Conservation (phyloP, 495 filamentous ascomycete genomes). For the Penicillium lividum region DNA sequence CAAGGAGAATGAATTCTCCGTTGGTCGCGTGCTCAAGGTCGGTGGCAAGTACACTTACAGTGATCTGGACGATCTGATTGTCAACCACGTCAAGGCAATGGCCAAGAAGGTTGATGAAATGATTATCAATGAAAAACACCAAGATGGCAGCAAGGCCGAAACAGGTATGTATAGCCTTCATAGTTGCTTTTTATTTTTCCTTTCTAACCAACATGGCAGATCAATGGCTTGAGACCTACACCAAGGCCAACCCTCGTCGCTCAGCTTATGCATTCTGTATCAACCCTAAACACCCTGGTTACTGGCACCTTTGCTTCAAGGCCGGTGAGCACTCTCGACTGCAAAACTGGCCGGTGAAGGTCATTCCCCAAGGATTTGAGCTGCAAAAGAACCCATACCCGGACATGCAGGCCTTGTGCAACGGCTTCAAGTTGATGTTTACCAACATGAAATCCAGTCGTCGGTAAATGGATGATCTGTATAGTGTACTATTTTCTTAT, state of each 20-base stretch:
- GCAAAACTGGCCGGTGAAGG: slow-evolving; percentile 82
- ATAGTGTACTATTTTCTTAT: slow-evolving; percentile 28
- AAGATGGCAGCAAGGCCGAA: slow-evolving; percentile 73
- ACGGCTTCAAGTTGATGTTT: slow-evolving; percentile 74
- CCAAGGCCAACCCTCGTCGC: slow-evolving; percentile 91
- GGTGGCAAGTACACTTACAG: slow-evolving; percentile 85
- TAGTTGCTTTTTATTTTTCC: slow-evolving; percentile 5
- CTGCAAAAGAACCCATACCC: slow-evolving; percentile 84
- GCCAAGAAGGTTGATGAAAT: slow-evolving; percentile 97
- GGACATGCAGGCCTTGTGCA: slow-evolving; percentile 90
- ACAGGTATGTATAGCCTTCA: slow-evolving; percentile 65
- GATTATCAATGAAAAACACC: slow-evolving; percentile 88
- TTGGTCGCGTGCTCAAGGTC: slow-evolving; percentile 80
- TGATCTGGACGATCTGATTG: slow-evolving; percentile 96
- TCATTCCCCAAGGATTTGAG: slow-evolving; percentile 88
- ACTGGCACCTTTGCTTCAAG: slow-evolving; percentile 95
- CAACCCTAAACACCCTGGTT: slow-evolving; percentile 87
- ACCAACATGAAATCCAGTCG: slow-evolving; percentile 51
- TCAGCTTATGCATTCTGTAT: slow-evolving; percentile 94
- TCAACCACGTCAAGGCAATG: slow-evolving; percentile 96
- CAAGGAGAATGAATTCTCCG: slow-evolving; percentile 94
- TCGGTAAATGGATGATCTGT: slow-evolving; percentile 24
- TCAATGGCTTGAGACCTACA: slow-evolving; percentile 92
- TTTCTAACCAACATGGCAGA: slow-evolving; percentile 52
- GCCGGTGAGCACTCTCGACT: slow-evolving; percentile 71